phyloP scores from a whole-genome alignment of 225 moss, liverwort and hornwort genomes.

The Neckera pumila region DNA sequence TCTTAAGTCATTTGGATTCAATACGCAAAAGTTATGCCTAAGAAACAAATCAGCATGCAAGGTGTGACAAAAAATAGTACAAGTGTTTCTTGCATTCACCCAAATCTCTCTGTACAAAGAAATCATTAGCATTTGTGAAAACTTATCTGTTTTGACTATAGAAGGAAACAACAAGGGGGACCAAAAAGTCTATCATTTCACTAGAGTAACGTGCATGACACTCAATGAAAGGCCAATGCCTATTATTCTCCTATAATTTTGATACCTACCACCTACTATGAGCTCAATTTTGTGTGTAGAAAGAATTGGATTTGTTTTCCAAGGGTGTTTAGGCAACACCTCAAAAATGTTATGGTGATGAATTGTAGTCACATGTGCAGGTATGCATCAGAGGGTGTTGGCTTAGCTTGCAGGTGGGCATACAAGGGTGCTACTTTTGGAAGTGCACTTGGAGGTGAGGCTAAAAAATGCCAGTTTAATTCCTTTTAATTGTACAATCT shows the following conservation, averaged over 20 bases:
- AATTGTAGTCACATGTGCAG: neutral
- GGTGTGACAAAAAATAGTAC: no score
- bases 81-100: no score
- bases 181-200: neutral
- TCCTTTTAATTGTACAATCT: neutral
- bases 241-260: neutral
- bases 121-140: accelerated
- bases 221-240: neutral
- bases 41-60: no score
- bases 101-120: no score
- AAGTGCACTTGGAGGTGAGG: constrained; percentile 38
- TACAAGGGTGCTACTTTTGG: constrained; percentile 62
- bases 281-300: neutral
- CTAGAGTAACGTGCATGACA: accelerated
- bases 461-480: neutral
- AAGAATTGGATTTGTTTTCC: neutral
- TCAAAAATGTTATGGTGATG: neutral
- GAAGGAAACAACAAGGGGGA: accelerated
- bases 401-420: constrained; percentile 67
- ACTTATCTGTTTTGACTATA: accelerated
- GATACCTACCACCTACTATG: neutral
- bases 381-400: constrained; percentile 63
- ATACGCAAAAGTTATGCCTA: no score
- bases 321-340: neutral
- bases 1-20: no score